Base-by-base conservation (phyloP, 495 filamentous ascomycete species). In the Paragyromitra xinjiangensis region DNA sequence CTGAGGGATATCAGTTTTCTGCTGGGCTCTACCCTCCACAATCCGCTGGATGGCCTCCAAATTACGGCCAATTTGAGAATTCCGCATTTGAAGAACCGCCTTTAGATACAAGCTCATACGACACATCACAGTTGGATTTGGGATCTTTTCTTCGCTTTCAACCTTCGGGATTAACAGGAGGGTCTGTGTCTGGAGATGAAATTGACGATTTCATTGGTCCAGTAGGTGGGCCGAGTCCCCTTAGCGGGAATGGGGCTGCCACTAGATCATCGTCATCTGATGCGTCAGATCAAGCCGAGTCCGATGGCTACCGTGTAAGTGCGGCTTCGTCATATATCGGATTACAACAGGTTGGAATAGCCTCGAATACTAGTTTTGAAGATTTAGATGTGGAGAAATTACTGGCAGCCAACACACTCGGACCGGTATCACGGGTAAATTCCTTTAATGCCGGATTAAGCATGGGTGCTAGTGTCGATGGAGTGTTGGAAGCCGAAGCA, bases 211-310 rank as follows among this genome's bases (percentile, higher is more conserved):
- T 80, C 29, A 80, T 79, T 69, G 75, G 79, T 40, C 62, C 71
- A 42, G 77, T 79, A 65, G 75, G 78, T 64, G 77, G 77, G 24
- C 77, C 77, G 22, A 82, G 81, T 29, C 77, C 77, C 58, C 56
- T 74, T 19, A 75, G 70, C 53, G 67, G 67, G n/a, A 80, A 80
- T 44, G 68, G 68, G 39, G 76, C 64, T 40, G 58, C 62, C 34
- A 82, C 78, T 62, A 75, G 81, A 24, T 71, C 77, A 42, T 78
- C 81, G 26, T 81, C 81, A 51, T 82, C 81, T 62, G 80, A 78
- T 55, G 78, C 81, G 19, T 82, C 81, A 6, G 81, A 82, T 70
- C 80, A 82, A 68, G 80, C 71, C 51, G 81, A 82, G 63, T 81
- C 80, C 39, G 81, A 82, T n/a, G 55, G 63, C n/a, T 82, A 82